Evolutionary conservation across 2,329 filamentous ascomycete genomes (phyloP), one percentile per base, ranked within the genome.

Genomic region (Phialemonium atrogriseum): DNA sequence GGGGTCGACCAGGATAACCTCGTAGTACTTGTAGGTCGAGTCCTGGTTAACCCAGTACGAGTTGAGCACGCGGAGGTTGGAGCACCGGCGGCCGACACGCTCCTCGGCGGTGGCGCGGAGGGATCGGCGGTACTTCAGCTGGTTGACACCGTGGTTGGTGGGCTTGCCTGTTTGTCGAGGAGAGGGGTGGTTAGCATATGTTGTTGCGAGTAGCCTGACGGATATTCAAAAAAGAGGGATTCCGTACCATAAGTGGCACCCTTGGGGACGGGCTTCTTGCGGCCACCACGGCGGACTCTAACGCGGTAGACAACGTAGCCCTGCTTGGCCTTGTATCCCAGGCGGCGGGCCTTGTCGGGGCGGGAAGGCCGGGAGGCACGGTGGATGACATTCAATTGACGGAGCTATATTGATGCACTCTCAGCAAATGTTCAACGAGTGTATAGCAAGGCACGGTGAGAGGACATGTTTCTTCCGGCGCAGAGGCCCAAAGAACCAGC

Each of bases 21-120:
- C 91, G 77, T 79, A 98, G 84, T 98, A 98, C 80, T 98, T 98
- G 85, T 96, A 98, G 70, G 91, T 98, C 42, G 88, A 95, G 77
- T 98, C 91, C 79, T 96, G 87, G 84, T 98, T 98, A 77, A 98
- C 86, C 93, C 93, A 98, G 88, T 98, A 98, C 46, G 89, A 96
- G 84, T 98, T 98, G 60, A 98, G 84, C 61, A 98, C 91, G 62
- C 91, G 87, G 67, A 98, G 72, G 75, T 98, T 98, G 71, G 88
- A 87, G 76, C 88, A 95, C 66, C 89, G 88, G 68, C 88, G 88
- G 60, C 93, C 91, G 63, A 98, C 89, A 84, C 91, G 91, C 83
- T 98, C 91, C 78, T 98, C 93, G 56, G 93, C 93, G 56, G 91
- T 98, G 56, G 89, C 77, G 68, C 83, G 84, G 65, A 96, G 88